Conservation (phyloP, 1,284 basidiomycete genomes). For the Microbotryum silenes-acaulis region DNA sequence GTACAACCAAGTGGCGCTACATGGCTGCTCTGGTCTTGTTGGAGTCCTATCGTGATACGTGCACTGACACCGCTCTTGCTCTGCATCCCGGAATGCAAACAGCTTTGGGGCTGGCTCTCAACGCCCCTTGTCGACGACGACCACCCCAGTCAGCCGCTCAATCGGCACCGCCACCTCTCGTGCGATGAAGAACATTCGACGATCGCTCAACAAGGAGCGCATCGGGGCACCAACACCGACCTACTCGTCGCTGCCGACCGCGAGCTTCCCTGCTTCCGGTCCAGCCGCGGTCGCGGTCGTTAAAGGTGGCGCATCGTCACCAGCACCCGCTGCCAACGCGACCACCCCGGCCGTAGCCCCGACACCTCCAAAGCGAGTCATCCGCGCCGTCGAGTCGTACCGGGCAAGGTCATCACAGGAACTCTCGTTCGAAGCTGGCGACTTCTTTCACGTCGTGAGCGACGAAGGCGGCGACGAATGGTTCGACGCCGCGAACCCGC, state of each 20-base stretch:
- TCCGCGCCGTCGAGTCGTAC: constrained; percentile 70
- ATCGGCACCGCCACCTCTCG: no score
- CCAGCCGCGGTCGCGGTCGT: not conserved
- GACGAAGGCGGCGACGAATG: constrained; percentile 52
- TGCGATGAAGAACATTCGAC: constrained; percentile 31
- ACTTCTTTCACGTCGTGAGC: constrained; percentile 92
- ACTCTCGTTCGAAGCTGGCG: constrained; percentile 84
- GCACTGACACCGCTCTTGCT: no score
- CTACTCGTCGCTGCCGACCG: constrained; percentile 7
- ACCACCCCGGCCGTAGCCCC: constrained; percentile 25
- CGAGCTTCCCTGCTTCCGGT: not conserved
- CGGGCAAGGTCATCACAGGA: constrained; percentile 70
- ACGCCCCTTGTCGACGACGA: no score
- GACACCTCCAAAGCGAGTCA: constrained; percentile 86
- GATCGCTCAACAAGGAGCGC: constrained; percentile 33
- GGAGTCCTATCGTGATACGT: no score
- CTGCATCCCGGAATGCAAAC: no score
- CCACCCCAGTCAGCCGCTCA: no score
- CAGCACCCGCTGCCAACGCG: not conserved
- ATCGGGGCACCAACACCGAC: constrained; percentile 23
- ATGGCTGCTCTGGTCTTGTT: no score
- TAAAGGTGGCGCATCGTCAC: not conserved
- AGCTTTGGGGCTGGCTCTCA: no score
- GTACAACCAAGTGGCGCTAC: no score
- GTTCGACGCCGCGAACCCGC: constrained; percentile 56